phyloP scores from a whole-genome alignment of 2,329 filamentous ascomycete genomes.

The Monascus ruber region DNA sequence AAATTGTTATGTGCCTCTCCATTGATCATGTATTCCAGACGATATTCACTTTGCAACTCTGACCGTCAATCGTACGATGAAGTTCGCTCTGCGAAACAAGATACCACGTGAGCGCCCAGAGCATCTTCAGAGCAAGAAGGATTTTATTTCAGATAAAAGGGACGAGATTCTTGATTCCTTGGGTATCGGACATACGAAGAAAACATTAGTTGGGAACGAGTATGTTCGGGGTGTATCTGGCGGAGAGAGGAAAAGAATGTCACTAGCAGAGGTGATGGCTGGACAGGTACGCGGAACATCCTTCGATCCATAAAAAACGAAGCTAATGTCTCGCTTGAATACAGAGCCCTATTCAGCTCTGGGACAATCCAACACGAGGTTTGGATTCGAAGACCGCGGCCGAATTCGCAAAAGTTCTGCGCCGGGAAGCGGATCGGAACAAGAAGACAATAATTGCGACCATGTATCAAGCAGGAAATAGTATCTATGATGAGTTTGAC shows the following conservation, averaged over 20 bases:
- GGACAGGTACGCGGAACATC: constrained; percentile 31
- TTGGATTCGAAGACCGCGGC: constrained; percentile 54
- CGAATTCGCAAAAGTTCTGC: constrained; percentile 46
- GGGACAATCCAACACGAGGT: constrained; percentile 56
- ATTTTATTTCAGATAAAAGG: constrained; percentile 19
- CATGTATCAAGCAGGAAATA: constrained; percentile 58
- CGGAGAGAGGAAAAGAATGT: constrained; percentile 57
- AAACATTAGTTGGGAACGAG: constrained; percentile 56
- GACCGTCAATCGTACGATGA: constrained; percentile 61
- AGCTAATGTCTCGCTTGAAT: background rate
- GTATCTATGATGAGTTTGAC: constrained; percentile 57
- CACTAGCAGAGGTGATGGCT: constrained; percentile 49
- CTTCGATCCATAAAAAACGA: background rate
- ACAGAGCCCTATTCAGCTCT: constrained; percentile 45
- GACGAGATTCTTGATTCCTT: constrained; percentile 22
- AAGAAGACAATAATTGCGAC: constrained; percentile 50
- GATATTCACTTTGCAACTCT: constrained; percentile 65
- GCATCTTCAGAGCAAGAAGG: constrained; percentile 12
- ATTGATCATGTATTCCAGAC: constrained; percentile 21
- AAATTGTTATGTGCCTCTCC: no score
- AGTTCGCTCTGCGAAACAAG: constrained; percentile 53
- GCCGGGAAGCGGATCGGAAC: constrained; percentile 49
- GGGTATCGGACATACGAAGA: constrained; percentile 39
- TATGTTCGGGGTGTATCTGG: constrained; percentile 56
- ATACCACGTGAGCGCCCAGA: constrained; percentile 17